These are phyloP conservation scores for Larix kaempferi DNA, from an alignment of 75 land plant genomes.

Conservation along the genomic window DNA sequence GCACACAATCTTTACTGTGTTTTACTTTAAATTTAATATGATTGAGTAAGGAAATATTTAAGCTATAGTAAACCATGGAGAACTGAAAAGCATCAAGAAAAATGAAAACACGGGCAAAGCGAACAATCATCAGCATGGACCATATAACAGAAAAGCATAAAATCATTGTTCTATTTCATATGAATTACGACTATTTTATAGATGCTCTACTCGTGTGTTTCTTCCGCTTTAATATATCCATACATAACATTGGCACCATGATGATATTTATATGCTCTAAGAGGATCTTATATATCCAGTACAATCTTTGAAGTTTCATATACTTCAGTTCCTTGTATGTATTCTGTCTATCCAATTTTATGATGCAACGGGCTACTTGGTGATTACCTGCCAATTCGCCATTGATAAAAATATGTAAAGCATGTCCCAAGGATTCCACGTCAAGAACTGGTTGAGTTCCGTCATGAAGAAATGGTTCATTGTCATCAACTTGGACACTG, in stretches of 20 bases:
- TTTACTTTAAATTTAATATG: neutral
- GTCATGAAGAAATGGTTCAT: conserved; percentile 46
- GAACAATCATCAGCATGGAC: neutral
- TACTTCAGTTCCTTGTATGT: no score
- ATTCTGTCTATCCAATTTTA: no score
- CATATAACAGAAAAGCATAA: neutral
- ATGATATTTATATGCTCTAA: neutral
- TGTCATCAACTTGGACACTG: conserved; percentile 41
- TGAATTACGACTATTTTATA: neutral
- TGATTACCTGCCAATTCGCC: conserved; percentile 66
- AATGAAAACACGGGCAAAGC: neutral
- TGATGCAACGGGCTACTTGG: neutral
- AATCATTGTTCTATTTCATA: neutral
- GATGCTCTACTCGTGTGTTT: neutral
- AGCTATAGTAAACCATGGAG: neutral
- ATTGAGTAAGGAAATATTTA: neutral
- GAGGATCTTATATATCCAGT: neutral
- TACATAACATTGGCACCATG: neutral
- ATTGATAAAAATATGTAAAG: conserved; percentile 76
- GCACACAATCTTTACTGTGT: neutral
- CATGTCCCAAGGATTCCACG: conserved; percentile 68
- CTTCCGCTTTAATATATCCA: neutral
- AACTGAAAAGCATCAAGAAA: neutral
- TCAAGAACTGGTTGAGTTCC: conserved; percentile 51
- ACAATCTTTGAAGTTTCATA: neutral